phyloP scores from a whole-genome alignment of 2,329 filamentous ascomycete genomes.

The Penicillium olsonii region DNA sequence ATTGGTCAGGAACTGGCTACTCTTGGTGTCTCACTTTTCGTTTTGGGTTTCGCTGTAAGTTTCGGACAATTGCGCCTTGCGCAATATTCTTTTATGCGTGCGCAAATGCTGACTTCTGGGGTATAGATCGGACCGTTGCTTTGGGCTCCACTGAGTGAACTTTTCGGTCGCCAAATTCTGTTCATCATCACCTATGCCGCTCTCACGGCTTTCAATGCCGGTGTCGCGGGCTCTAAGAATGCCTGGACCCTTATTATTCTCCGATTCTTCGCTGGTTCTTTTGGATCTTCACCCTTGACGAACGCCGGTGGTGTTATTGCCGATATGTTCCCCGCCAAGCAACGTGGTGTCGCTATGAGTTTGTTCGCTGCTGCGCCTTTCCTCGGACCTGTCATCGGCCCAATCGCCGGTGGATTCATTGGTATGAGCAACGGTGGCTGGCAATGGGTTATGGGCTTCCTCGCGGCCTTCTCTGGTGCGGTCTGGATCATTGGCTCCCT shows the following conservation, averaged over 20 bases:
- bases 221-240: conserved; percentile 56
- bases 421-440: conserved; percentile 31
- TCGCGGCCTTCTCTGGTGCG: conserved; percentile 30
- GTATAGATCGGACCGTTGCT: conserved; percentile 59
- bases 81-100: not conserved
- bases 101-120: not conserved
- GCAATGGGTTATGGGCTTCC: conserved; percentile 32
- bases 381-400: conserved; percentile 46
- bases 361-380: conserved; percentile 69
- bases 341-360: conserved; percentile 59
- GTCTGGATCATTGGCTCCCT: conserved; percentile 30
- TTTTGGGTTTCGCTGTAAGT: conserved; percentile 56
- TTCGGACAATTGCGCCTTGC: not conserved
- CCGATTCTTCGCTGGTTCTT: conserved; percentile 64
- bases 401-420: conserved; percentile 33
- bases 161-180: conserved; percentile 62
- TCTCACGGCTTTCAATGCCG: conserved; percentile 62
- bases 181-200: conserved; percentile 53
- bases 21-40: conserved; percentile 65
- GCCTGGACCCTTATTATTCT: conserved; percentile 62
- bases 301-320: conserved; percentile 52
- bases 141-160: conserved; percentile 67
- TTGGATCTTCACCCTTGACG: conserved; percentile 58
- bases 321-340: conserved; percentile 57
- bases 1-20: conserved; percentile 57